Conservation (phyloP, 2,329 filamentous ascomycete species). For the Fusarium euwallaceae region DNA sequence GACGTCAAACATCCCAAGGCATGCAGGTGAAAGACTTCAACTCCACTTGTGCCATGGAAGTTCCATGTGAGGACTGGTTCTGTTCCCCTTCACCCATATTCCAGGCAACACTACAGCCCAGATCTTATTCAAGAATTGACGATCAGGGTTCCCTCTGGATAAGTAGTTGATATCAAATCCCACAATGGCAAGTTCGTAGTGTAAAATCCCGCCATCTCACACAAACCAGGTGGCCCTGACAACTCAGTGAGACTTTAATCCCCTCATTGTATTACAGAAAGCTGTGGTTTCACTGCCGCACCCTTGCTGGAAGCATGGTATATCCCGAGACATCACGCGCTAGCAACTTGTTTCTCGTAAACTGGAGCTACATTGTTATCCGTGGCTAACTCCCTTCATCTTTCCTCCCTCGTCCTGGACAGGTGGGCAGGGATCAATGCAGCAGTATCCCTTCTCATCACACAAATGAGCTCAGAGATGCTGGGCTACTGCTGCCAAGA, state of each 20-base stretch:
- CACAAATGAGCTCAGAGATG: slow-evolving; percentile 3
- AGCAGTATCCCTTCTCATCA: slow-evolving; percentile 11
- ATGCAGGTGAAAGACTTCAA: neutral
- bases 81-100: neutral
- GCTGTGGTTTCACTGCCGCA: slow-evolving; percentile 19
- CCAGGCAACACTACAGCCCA: neutral
- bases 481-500: slow-evolving; percentile 10
- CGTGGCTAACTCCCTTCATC: neutral
- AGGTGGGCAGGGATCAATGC: slow-evolving; percentile 13
- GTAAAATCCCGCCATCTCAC: neutral
- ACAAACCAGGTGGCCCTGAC: neutral
- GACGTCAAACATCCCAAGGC: neutral
- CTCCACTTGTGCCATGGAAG: neutral
- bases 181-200: neutral
- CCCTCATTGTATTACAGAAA: slow-evolving; percentile 1
- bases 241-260: neutral
- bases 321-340: neutral
- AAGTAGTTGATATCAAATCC: too few species aligned
- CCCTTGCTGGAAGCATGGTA: slow-evolving; percentile 7
- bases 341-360: neutral
- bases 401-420: neutral
- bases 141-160: neutral
- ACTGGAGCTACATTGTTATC: neutral
- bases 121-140: neutral
- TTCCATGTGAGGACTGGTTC: neutral